Evolutionary conservation across 2,329 filamentous ascomycete species (phyloP), one percentile per base, ranked within the genome.

Genomic region (Arachnomyces sp.): DNA sequence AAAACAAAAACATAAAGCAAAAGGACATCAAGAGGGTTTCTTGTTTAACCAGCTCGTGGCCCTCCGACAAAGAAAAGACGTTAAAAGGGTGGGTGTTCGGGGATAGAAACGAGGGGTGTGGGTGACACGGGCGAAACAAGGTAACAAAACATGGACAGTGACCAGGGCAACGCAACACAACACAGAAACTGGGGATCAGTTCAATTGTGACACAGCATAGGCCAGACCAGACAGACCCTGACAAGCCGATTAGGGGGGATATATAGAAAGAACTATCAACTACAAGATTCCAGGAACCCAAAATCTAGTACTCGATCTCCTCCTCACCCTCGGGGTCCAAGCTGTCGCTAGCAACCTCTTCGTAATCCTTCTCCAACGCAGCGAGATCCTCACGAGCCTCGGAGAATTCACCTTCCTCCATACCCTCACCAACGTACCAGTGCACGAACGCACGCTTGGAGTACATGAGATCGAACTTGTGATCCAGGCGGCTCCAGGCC

Each of bases 331-430:
- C 70, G 52, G 81, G 14, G 38, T 44, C 49, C 5, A 13, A 70
- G 49, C 71, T 67, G 65, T 89, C 84, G 60, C 72, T 76, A 45
- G 83, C 84, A 52, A 89, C 84, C 73, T 89, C 84, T 66, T 88
- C 84, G 61, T 90, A 90, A 56, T 90, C 84, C 71, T 82, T 85
- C 73, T 90, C 85, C 28, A 92, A 72, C 35, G 85, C 85, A 47
- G 85, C 85, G 45, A 92, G 72, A 62, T 92, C 85, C 70, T 92
- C 85, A 53, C 85, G 81, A 46, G 85, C 85, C 67, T 92, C 85
- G 48, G 81, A 84, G 71, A 92, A 92, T 66, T 92, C 85, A 55
- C 85, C 85, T 64, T 92, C 85, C 71, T 92, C 85, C 85, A 92
- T 92, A 68, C 85, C 85, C 70, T 92, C 85, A 50, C 85, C 85